Conservation (phyloP, 2,329 filamentous ascomycete genomes). For the Phoma sp. region DNA sequence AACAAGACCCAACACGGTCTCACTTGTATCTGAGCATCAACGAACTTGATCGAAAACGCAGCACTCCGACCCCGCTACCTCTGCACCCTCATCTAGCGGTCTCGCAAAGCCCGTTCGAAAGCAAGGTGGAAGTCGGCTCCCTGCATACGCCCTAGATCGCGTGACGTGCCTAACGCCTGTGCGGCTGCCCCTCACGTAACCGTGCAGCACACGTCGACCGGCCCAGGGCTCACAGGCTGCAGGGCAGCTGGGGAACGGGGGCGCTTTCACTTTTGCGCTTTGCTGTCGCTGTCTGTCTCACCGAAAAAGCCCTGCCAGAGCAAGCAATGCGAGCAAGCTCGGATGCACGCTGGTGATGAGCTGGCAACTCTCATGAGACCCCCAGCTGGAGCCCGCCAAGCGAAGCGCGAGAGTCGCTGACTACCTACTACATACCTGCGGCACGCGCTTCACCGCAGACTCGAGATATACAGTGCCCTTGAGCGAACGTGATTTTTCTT, state of each 20-base stretch:
- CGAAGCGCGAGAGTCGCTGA: slow-evolving; percentile 21
- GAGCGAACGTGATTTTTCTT: neutral
- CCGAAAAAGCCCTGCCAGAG: slow-evolving; percentile 1
- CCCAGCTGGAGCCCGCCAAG: slow-evolving; percentile 11
- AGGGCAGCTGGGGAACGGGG: neutral
- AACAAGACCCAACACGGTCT: too few relatives aligned
- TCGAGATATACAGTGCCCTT: slow-evolving; percentile 5
- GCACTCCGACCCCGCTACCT: too few relatives aligned
- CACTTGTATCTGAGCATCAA: too few relatives aligned
- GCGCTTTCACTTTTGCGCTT: slow-evolving; percentile 5
- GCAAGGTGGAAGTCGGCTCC: slow-evolving; percentile 13
- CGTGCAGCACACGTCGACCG: slow-evolving; percentile 17
- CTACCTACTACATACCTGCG: neutral
- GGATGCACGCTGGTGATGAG: slow-evolving; percentile 16
- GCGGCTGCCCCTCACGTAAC: slow-evolving; percentile 19
- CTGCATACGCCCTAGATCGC: slow-evolving; percentile 16
- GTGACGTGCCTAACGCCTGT: slow-evolving; percentile 13
- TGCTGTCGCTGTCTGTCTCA: neutral
- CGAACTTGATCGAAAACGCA: too few relatives aligned
- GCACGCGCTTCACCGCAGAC: slow-evolving; percentile 13
- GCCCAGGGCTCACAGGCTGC: slow-evolving; percentile 1
- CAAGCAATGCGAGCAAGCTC: slow-evolving; percentile 14
- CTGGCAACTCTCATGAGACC: slow-evolving; percentile 14
- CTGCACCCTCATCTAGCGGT: too few relatives aligned
- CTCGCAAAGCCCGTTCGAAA: neutral